Evolutionary conservation across 768 basidiomycete species (phyloP).

Genomic region (Auriculariales sp.): DNA sequence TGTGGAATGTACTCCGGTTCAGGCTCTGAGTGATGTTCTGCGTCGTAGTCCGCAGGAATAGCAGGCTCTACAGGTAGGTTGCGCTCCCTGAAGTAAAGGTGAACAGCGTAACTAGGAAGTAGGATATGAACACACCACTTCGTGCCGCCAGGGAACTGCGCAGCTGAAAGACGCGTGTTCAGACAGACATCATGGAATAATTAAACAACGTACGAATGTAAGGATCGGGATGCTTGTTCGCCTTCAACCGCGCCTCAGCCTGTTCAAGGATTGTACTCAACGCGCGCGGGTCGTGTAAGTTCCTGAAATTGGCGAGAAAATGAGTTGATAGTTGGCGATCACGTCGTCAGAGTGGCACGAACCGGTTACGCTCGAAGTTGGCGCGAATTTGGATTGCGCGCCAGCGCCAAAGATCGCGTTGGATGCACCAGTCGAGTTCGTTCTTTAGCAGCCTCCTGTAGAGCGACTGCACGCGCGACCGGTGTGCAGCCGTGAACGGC

Average conservation of each 20-base stretch:
- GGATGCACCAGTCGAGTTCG: conserved; percentile 78
- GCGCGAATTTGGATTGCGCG: conserved; percentile 80
- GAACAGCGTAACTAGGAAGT: neutral
- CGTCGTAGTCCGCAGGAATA: conserved; percentile 2
- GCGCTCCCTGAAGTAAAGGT: conserved; percentile 44
- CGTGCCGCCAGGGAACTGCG: conserved; percentile 79
- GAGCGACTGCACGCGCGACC: conserved; percentile 78
- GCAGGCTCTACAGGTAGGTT: conserved; percentile 45
- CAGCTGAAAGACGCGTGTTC: conserved; percentile 30
- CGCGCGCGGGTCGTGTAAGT: conserved; percentile 74
- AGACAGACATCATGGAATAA: conserved; percentile 1
- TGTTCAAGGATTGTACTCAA: conserved; percentile 62
- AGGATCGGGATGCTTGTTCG: conserved; percentile 74
- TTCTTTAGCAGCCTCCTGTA: conserved; percentile 82
- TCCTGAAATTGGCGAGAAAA: conserved; percentile 25
- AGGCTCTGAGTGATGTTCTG: neutral
- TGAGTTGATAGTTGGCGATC: neutral
- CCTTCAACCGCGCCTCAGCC: conserved; percentile 62
- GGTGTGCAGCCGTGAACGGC: conserved; percentile 61
- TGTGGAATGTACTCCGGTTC: neutral
- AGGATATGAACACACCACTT: conserved; percentile 61
- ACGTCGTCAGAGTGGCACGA: conserved; percentile 14
- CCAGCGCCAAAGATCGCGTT: conserved; percentile 73
- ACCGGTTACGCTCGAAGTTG: conserved; percentile 89
- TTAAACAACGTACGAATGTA: conserved; percentile 60